Evolutionary conservation across 306 rosid genomes (phyloP), one percentile per base, ranked within the genome.

Genomic region (Astragalus membranaceus): DNA sequence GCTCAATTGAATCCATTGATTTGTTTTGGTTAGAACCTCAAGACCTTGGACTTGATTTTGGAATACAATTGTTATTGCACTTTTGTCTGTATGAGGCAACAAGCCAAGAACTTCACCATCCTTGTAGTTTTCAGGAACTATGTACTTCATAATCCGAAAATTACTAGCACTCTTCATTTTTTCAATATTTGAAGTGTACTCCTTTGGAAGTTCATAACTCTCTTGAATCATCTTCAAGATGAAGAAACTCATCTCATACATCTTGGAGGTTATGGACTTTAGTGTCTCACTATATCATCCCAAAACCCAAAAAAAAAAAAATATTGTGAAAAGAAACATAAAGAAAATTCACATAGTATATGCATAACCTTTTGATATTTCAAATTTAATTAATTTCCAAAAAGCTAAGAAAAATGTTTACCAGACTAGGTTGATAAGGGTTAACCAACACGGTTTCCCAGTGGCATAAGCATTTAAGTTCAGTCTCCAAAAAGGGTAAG

Each of bases 21-120:
- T 85, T 41, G 77, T 80, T 12, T 86, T 86, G 71, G 82, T 64
- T 5, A 62, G 77, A 5, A 88, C 57, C 16, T 88, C 60, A 3
- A 88, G 84, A 17, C 91, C 91, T 3, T 80, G 83, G 0, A 88
- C 86, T 4, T 84, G 78, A 64, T 88, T 80, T 49, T 86, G 82
- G 73, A 74, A 80, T 8, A 88, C 61, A 53, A 84, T 14, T 59
- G 91, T 80, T 14, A 80, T 10, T 41, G 70, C 20, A 8, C 36
- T 48, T 70, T 76, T 86, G 80, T 88, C 91, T 0, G 89, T 84
- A 57, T 88, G 95, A 58, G 91, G 69, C 4, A 69, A 30, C 9
- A 88, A 30, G 0, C 76, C 88, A 3, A 0, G 23, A 20, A 30
- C 8, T 12, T 67, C 79, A 6, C 69, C 16, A 8, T 59, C 64